These are phyloP conservation scores for Linnemannia elongata DNA, from an alignment of 192 early-diverging fungal genomes.

Conservation along the genomic window DNA sequence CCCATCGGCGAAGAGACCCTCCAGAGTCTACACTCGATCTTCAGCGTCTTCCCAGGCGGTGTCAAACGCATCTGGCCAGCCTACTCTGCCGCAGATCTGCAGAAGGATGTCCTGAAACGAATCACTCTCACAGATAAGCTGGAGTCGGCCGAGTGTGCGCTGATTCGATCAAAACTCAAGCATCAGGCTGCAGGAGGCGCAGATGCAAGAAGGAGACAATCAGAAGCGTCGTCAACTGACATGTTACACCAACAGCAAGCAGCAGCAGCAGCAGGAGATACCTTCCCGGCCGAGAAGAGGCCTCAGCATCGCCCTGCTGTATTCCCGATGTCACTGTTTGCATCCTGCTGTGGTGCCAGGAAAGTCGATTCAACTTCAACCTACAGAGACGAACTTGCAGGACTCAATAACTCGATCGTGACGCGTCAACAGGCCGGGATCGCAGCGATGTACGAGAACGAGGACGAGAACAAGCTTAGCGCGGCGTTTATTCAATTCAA, in stretches of 20 bases:
- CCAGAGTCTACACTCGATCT: slow-evolving; percentile 57
- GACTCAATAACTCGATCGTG: slow-evolving; percentile 60
- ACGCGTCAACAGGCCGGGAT: slow-evolving; percentile 43
- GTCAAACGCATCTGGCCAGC: slow-evolving; percentile 71
- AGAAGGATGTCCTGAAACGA: slow-evolving; percentile 62
- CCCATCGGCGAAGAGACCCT: slow-evolving; percentile 66
- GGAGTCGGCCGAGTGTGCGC: slow-evolving; percentile 64
- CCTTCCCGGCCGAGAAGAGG: slow-evolving; percentile 57
- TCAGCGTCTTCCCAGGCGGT: slow-evolving; percentile 74
- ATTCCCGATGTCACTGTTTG: slow-evolving; percentile 49
- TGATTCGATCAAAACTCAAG: slow-evolving; percentile 46
- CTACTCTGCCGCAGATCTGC: slow-evolving; percentile 61
- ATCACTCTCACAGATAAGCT: slow-evolving; percentile 58
- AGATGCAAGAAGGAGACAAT: neutral
- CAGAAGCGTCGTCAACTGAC: slow-evolving; percentile 3
- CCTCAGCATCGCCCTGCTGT: slow-evolving; percentile 67
- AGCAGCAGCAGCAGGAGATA: slow-evolving; percentile 9
- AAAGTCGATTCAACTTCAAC: slow-evolving; percentile 72
- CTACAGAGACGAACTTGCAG: slow-evolving; percentile 54
- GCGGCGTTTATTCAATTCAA: slow-evolving; percentile 87
- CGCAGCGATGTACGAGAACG: slow-evolving; percentile 26
- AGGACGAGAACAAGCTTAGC: slow-evolving; percentile 52
- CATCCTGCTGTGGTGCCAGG: slow-evolving; percentile 55
- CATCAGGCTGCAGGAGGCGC: neutral
- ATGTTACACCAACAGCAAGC: slow-evolving; percentile 9